These are phyloP conservation scores for Agroathelia rolfsii DNA, from an alignment of 1,284 basidiomycete species.

Conservation along the genomic window DNA sequence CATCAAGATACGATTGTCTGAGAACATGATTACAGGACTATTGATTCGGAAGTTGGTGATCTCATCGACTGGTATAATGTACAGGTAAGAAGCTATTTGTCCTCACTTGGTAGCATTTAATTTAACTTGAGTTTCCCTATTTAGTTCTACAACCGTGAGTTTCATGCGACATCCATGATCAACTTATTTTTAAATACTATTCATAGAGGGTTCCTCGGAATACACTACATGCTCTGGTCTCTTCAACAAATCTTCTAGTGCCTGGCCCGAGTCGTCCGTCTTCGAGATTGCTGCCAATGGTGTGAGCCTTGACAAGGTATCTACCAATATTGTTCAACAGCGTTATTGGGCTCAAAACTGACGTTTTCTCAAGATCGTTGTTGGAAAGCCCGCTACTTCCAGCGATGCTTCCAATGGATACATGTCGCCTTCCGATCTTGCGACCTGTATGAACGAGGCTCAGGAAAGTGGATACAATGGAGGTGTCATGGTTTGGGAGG, in stretches of 20 bases:
- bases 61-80: constrained; percentile 30
- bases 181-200: constrained; percentile 4
- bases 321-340: background rate
- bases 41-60: constrained; percentile 10
- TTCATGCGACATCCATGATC: background rate
- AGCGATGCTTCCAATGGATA: constrained; percentile 50
- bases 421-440: constrained; percentile 41
- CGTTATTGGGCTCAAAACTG: too few relatives aligned
- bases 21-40: constrained; percentile 13
- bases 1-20: too few relatives aligned
- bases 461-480: constrained; percentile 47
- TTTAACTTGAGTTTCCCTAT: constrained; percentile 7
- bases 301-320: constrained; percentile 33
- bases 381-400: constrained; percentile 51
- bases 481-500: constrained; percentile 38
- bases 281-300: constrained; percentile 55
- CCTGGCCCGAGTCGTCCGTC: constrained; percentile 40
- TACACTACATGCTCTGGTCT: constrained; percentile 49
- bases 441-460: constrained; percentile 43
- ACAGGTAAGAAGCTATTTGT: constrained; percentile 24
- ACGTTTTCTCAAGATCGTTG: constrained; percentile 38
- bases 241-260: constrained; percentile 38
- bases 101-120: constrained; percentile 1
- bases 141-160: constrained; percentile 58
- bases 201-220: constrained; percentile 42